Percentiles rank a stretch among this genome's conserved stretches.
phyloP scores from a whole-genome alignment of 495 filamentous ascomycete species.

The Neurospora hispaniola region DNA sequence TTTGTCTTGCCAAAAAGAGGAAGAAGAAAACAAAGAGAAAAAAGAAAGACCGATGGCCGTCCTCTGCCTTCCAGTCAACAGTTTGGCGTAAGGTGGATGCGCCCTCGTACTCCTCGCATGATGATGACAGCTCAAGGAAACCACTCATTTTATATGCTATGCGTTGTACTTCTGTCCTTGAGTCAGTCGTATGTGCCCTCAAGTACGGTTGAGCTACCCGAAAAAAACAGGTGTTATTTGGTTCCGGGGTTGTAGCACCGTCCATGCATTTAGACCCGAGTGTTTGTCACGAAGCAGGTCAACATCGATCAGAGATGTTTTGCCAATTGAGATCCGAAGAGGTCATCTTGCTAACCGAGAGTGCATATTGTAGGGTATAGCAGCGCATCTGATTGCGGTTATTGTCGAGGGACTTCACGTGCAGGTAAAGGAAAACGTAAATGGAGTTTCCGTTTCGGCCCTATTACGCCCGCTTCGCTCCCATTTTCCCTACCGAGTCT shows the following conservation, averaged over 20 bases:
- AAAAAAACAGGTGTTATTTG: not conserved
- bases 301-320: not conserved
- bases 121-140: not conserved
- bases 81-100: not conserved
- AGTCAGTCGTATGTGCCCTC: not conserved
- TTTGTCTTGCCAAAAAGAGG: not conserved
- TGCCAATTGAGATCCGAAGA: not conserved
- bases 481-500: not conserved
- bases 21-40: too few relatives aligned
- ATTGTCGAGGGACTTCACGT: slow-evolving; percentile 34
- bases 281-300: not conserved
- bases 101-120: not conserved
- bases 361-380: slow-evolving; percentile 29
- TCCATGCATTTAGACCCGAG: not conserved
- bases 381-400: slow-evolving; percentile 40
- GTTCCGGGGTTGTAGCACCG: not conserved
- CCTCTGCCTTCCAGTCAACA: not conserved
- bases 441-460: slow-evolving; percentile 6
- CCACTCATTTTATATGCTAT: not conserved
- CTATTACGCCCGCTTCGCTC: not conserved
- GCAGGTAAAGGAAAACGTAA: slow-evolving; percentile 35
- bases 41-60: not conserved
- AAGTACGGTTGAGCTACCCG: not conserved
- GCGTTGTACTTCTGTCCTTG: not conserved
- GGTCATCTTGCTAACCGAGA: not conserved